Conservation (phyloP, 1,139 yeast genomes). For the Scheffersomyces cryptocercus region DNA sequence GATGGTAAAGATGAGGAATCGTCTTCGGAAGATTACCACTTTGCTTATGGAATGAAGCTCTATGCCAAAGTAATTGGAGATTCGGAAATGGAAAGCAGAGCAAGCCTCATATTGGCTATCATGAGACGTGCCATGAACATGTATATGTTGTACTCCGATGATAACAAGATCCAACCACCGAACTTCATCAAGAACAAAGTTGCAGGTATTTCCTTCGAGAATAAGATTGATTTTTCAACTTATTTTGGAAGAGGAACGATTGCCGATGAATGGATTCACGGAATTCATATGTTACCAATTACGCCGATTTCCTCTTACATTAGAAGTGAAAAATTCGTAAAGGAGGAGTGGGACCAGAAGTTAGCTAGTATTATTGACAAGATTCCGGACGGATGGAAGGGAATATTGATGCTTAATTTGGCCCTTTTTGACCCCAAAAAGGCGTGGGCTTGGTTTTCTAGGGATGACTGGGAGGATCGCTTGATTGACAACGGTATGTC, state of each 20-base stretch:
- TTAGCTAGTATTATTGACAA: conserved; percentile 30
- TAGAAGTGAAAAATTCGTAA: conserved; percentile 35
- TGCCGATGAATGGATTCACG: conserved; percentile 49
- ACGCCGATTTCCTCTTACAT: conserved; percentile 46
- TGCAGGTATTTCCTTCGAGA: conserved; percentile 48
- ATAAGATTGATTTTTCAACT: conserved; percentile 46
- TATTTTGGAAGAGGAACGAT: conserved; percentile 47
- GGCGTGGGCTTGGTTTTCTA: conserved; percentile 42
- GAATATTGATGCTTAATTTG: conserved; percentile 40
- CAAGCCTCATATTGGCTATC: conserved; percentile 43
- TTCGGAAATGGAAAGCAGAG: conserved; percentile 35
- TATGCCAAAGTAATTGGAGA: conserved; percentile 38
- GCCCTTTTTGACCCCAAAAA: conserved; percentile 38
- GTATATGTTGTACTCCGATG: conserved; percentile 45
- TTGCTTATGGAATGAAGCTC: conserved; percentile 45
- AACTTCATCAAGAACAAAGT: conserved; percentile 42
- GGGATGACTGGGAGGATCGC: conserved; percentile 39
- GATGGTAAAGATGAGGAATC: conserved; percentile 52
- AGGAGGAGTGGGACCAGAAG: conserved; percentile 46
- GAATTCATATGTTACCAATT: conserved; percentile 50
- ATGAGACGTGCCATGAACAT: conserved; percentile 44
- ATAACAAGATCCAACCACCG: conserved; percentile 40
- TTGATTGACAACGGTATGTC: conserved; percentile 48
- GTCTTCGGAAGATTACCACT: conserved; percentile 48
- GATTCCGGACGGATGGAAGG: conserved; percentile 50